These are phyloP conservation scores for Euryodendron excelsum DNA, from an alignment of 148 eudicot species.

Conservation along the genomic window DNA sequence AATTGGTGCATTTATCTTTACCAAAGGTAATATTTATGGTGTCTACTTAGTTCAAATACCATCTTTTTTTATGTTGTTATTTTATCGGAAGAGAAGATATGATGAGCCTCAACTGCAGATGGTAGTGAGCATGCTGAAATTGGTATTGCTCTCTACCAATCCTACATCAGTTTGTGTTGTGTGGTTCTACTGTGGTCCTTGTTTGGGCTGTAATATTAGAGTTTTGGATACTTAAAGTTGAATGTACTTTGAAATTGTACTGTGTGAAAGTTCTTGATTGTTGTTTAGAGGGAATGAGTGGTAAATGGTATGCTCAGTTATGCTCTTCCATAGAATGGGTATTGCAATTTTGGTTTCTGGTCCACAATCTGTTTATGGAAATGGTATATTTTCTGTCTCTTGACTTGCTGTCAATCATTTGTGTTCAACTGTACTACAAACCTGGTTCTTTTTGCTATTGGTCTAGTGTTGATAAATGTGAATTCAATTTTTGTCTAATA, in stretches of 20 bases:
- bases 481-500: neutral
- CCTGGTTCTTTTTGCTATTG: neutral
- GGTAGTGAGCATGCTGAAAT: constrained; percentile 4
- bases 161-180: too few relatives aligned
- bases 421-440: neutral
- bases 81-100: too few relatives aligned
- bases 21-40: neutral
- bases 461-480: neutral
- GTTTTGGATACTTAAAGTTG: too few relatives aligned
- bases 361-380: neutral
- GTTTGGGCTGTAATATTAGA: too few relatives aligned
- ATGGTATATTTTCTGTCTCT: neutral
- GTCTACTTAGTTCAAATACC: too few relatives aligned
- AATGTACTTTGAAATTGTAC: too few relatives aligned
- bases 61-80: too few relatives aligned
- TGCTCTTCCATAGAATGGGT: neutral
- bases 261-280: neutral
- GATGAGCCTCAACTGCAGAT: neutral
- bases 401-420: neutral
- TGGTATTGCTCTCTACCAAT: neutral
- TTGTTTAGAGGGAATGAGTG: neutral
- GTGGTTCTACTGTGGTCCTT: too few relatives aligned
- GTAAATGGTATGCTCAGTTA: neutral
- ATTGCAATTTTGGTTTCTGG: neutral
- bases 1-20: neutral